Percentiles rank a stretch among this genome's conserved stretches.
Evolutionary conservation across 306 rosid genomes (phyloP).

Genomic region (Senna tora): DNA sequence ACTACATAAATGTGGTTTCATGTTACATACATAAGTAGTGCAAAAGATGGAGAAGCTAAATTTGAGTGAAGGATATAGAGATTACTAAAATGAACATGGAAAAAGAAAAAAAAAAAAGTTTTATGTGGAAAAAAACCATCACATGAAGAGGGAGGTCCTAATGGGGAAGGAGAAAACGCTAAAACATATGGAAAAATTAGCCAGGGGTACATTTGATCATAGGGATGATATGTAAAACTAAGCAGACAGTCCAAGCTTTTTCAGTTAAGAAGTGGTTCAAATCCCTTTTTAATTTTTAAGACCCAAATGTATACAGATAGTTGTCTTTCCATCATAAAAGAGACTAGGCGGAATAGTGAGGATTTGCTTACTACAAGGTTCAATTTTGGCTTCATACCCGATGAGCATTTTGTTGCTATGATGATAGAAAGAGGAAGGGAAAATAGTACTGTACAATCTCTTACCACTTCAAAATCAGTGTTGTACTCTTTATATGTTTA

Average conservation of each 20-base stretch:
- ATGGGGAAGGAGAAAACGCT: conserved; percentile 31
- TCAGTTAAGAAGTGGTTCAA: conserved; percentile 25
- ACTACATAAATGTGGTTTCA: conserved; percentile 35
- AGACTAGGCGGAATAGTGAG: conserved; percentile 11
- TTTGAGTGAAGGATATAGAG: conserved; percentile 31
- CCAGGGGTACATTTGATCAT: conserved; percentile 11
- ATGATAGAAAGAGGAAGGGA: conserved; percentile 10
- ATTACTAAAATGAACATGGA: conserved; percentile 2
- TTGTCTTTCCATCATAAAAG: conserved; percentile 35
- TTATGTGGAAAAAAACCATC: conserved; percentile 22
- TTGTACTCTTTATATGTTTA: conserved; percentile 22
- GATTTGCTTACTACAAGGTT: conserved; percentile 21
- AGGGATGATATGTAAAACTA: conserved; percentile 33
- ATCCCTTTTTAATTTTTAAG: conserved; percentile 5
- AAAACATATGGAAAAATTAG: conserved; percentile 14
- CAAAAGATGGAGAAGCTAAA: conserved; percentile 16
- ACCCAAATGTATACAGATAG: conserved; percentile 29
- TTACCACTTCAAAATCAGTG: conserved; percentile 8
- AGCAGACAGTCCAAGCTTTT: conserved; percentile 29
- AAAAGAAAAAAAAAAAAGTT: neutral
- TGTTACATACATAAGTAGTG: conserved; percentile 38
- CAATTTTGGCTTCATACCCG: conserved; percentile 28
- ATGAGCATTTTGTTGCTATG: conserved; percentile 28
- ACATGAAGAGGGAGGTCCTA: conserved; percentile 25
- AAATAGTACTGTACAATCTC: conserved; percentile 28